A percentile compares a stretch with the other conserved stretches of the same genome.
phyloP scores from a whole-genome alignment of 345 rosid species.

The Syzygium aqueum region DNA sequence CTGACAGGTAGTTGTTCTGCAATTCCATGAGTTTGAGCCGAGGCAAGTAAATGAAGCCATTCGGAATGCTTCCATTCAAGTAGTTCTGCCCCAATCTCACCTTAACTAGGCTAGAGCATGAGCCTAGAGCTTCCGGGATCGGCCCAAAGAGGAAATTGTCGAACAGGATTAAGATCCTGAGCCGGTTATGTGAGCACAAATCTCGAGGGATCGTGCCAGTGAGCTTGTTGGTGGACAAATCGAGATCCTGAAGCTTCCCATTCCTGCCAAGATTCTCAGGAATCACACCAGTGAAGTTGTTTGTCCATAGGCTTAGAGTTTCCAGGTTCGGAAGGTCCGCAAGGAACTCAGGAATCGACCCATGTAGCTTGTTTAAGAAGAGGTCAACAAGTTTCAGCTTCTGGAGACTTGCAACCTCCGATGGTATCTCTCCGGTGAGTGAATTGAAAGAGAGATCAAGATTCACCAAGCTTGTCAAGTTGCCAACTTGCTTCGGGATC shows the following conservation, averaged over 20 bases:
- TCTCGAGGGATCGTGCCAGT: conserved; percentile 48
- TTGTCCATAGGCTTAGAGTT: conserved; percentile 45
- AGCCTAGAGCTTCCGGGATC: conserved; percentile 46
- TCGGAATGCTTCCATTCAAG: conserved; percentile 52
- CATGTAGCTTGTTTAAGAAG: conserved; percentile 54
- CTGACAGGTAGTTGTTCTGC: conserved; percentile 52
- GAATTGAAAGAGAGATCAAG: conserved; percentile 60
- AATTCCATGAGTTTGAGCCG: conserved; percentile 42
- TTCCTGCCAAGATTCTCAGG: conserved; percentile 48
- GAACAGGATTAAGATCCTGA: conserved; percentile 32
- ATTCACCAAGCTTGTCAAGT: conserved; percentile 33
- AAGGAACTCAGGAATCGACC: conserved; percentile 43
- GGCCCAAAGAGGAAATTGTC: conserved; percentile 59
- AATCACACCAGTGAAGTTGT: conserved; percentile 60
- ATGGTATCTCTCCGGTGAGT: conserved; percentile 50
- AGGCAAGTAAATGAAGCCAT: conserved; percentile 58
- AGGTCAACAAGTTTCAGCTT: conserved; percentile 42
- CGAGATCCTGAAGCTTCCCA: conserved; percentile 39
- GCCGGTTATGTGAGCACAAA: conserved; percentile 35
- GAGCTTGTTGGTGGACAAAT: conserved; percentile 66
- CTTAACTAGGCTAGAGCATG: conserved; percentile 35
- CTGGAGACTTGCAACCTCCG: conserved; percentile 27
- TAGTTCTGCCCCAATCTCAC: conserved; percentile 62
- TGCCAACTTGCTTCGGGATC: conserved; percentile 46
- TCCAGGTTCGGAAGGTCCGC: conserved; percentile 42